Base-by-base conservation (phyloP, 345 rosid genomes). In the Corymbia maculata region DNA sequence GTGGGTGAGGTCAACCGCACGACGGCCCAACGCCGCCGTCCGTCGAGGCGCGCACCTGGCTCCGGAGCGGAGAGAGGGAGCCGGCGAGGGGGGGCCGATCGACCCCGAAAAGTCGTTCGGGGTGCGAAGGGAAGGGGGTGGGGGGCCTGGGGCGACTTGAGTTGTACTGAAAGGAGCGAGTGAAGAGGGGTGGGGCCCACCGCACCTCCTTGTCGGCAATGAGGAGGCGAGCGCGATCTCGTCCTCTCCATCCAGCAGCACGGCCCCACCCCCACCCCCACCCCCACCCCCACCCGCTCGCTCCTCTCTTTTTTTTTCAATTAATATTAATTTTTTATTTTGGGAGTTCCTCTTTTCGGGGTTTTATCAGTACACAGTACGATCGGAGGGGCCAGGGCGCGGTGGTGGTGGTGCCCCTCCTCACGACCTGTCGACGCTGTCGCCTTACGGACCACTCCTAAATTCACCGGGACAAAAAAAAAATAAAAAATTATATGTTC, bases 131-230 rank as follows among this genome's bases (percentile, higher is more conserved):
- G n/a, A n/a, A n/a, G n/a, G n/a, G n/a, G n/a, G n/a, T n/a, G 42
- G 42, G 42, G 42, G 42, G 42, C 3, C 42, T 4, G 42, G 49
- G 49, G 84, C 22, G 84, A 75, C 42, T 42, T 75, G 84, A 75
- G 84, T 9, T 75, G 82, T 19, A 12, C 26, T 36, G 82, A 75
- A 36, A 64, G 8, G 7, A 14, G 16, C 7, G 30, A 28, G 16
- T 19, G 57, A 53, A 53, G 30, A 14, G 4, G 36, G 70, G 36
- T 3, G 70, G 82, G 93, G 86, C 87, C 95, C 89, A 80, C 17
- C 30, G 21, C 36, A 24, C 4, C 9, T 64, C 90, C 28, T 19
- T 94, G 95, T 94, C 94, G 94, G 95, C 91, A 92, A 85, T 85
- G 86, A 85, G 94, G 95, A 91, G 86, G 90, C 94, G 92, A 91